Base-by-base conservation (phyloP, 2,329 filamentous ascomycete species). In the Stachybotrys echinatus region DNA sequence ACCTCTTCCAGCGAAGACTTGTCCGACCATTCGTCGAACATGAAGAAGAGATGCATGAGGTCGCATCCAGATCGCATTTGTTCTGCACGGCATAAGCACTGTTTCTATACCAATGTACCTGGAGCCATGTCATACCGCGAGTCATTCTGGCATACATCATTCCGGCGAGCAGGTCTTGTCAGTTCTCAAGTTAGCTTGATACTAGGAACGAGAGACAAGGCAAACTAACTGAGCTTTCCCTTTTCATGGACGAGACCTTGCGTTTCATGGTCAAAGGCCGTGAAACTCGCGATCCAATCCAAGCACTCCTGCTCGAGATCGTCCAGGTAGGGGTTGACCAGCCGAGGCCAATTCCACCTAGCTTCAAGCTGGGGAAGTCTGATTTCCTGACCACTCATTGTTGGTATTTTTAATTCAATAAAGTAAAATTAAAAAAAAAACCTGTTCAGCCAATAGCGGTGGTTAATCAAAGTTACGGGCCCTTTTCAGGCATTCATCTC, bases 11-110 rank as follows among this genome's bases (percentile, higher is more conserved):
- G 42, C 7, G 38, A 31, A 12, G 48, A 47, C 27, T 51, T 54
- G 45, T 57, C 55, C 17, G 53, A 55, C 39, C 54, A 48, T 43
- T 57, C 55, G 21, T 57, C 53, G 22, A 57, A 55, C 47, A 57
- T 52, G 48, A 57, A 57, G 50, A 57, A 57, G 7, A 57, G 39
- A 22, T 55, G 50, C 55, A 57, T 57, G 2, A 57, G 12, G 39
- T 57, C 55, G 17, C 55, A 55, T 7, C 51, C 53, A 5, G 48
- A 44, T 19, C 51, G 51, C 17, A 57, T n/a, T 23, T 57, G 53
- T 18, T 57, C 55, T 57, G 19, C 27, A 46, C 5, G 7, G 39
- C 12, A 18, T 42, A 10, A 27, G 5, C 18, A 21, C 48, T 34
- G 12, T 20, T 21, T 8, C 12, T 42, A 7, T 42, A 18, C 19